Evolutionary conservation across 1,284 basidiomycete species (phyloP), one percentile per base, ranked within the genome.

Genomic region (Moesziomyces antarcticus): DNA sequence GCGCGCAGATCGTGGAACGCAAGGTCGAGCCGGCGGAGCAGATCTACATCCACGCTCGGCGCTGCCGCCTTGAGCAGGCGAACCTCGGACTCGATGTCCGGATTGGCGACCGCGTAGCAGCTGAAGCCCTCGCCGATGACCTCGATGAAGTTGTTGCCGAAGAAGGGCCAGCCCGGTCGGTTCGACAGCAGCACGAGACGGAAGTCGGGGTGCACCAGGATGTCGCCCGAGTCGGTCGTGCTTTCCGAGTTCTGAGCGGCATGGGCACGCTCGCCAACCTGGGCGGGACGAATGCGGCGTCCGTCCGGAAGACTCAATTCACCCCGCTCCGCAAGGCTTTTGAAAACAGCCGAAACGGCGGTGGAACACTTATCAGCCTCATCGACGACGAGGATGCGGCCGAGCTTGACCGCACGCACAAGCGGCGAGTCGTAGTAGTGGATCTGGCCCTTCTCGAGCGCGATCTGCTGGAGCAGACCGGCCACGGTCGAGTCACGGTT

Each of bases 321-420:
- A 11, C 85, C 82, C 30, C 85, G 71, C 50, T 81, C 79, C 1
- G 85, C 84, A 21, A 85, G 73, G 27, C 78, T 81, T 51, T 83
- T 80, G 56, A 85, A 84, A 7, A 82, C 81, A 7, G 84, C 85
- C 13, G 81, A 80, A 42, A 85, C 85, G 7, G 80, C 75, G 10
- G 85, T 79, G 3, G 84, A 78, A 37, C 80, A 81, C 69, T 85
- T 85, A 75, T 85, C 85, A 2, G 80, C 84, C 62, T 85, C 85
- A 60, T 85, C 85, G 21, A 85, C 79, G 16, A 85, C 78, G n/a
- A 84, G 46, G n/a, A 85, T 75, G 1, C 85, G 75, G 3, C 85
- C 85, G 27, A 72, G 49, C 45, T 72, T 75, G 48, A 85, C 73
- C 1, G 84, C 85, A 9, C 83, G 76, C 5, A 85, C 74, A 14